Conservation (phyloP, 768 basidiomycete genomes). For the Russula ochroleuca region DNA sequence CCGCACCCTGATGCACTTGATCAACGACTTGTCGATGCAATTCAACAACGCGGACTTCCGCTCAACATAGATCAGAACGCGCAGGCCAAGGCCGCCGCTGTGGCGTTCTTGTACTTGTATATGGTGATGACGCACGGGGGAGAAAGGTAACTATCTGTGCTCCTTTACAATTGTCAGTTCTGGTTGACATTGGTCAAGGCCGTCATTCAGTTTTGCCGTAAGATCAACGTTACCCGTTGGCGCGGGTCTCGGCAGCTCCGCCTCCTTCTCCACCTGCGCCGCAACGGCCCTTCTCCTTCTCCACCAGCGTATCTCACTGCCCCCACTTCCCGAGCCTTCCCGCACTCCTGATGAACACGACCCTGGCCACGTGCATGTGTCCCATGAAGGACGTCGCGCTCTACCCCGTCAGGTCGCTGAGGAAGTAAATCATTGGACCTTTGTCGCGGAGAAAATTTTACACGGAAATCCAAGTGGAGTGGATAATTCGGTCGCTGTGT, state of each 20-base stretch:
- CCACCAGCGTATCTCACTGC: constrained; percentile 60
- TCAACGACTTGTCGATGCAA: constrained; percentile 64
- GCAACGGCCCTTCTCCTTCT: constrained; percentile 76
- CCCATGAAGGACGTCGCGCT: constrained; percentile 61
- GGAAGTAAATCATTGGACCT: constrained; percentile 88
- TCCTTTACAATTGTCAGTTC: constrained; percentile 1
- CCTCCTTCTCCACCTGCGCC: constrained; percentile 87
- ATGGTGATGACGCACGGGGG: constrained; percentile 62
- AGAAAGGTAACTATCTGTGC: constrained; percentile 47
- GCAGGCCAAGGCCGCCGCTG: constrained; percentile 45
- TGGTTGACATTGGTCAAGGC: constrained; percentile 42
- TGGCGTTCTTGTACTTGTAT: constrained; percentile 92
- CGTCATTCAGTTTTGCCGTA: constrained; percentile 71
- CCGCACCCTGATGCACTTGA: constrained; percentile 67
- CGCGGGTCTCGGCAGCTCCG: constrained; percentile 95
- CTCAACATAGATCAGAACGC: constrained; percentile 32
- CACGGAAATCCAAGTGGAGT: constrained; percentile 98
- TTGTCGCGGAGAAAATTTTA: constrained; percentile 90
- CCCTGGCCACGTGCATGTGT: constrained; percentile 55
- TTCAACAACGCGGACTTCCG: constrained; percentile 47
- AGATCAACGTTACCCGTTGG: constrained; percentile 90
- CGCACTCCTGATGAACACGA: constrained; percentile 34
- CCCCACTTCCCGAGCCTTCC: constrained; percentile 47
- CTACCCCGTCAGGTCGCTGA: constrained; percentile 63
- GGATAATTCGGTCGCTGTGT: constrained; percentile 91